phyloP scores from a whole-genome alignment of 495 filamentous ascomycete genomes.

The Thermothielavioides terrestris region DNA sequence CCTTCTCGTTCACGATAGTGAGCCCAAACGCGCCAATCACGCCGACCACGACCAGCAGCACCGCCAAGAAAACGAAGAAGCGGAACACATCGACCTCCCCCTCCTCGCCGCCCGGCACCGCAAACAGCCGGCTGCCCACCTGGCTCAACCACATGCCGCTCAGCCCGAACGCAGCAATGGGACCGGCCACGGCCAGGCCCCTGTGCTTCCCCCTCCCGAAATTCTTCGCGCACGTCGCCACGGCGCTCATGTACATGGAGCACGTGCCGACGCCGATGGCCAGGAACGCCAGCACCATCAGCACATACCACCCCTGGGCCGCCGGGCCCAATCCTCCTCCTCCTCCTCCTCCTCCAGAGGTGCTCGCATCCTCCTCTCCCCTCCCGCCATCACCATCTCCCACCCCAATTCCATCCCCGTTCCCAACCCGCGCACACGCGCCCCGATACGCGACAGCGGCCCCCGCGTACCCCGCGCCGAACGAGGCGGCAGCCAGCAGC shows the following conservation, averaged over 20 bases:
- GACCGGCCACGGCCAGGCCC: constrained; percentile 78
- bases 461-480: constrained; percentile 72
- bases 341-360: not conserved
- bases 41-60: constrained; percentile 58
- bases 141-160: constrained; percentile 95
- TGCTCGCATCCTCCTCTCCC: constrained; percentile 19
- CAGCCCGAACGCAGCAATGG: constrained; percentile 86
- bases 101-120: constrained; percentile 50
- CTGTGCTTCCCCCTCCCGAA: constrained; percentile 82
- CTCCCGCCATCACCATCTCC: too few relatives aligned
- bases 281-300: constrained; percentile 80
- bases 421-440: not conserved
- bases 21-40: constrained; percentile 65
- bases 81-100: constrained; percentile 80
- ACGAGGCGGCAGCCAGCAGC: constrained; percentile 59
- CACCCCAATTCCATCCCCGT: too few relatives aligned
- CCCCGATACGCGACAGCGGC: constrained; percentile 63
- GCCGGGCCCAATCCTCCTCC: too few relatives aligned
- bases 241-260: constrained; percentile 74
- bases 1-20: constrained; percentile 51
- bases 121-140: constrained; percentile 69
- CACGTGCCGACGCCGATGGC: constrained; percentile 73
- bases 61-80: constrained; percentile 75
- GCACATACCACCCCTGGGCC: constrained; percentile 65
- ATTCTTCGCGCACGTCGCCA: constrained; percentile 95